phyloP scores from a whole-genome alignment of 2,329 filamentous ascomycete genomes.

The Chaetomiaceae sp. region DNA sequence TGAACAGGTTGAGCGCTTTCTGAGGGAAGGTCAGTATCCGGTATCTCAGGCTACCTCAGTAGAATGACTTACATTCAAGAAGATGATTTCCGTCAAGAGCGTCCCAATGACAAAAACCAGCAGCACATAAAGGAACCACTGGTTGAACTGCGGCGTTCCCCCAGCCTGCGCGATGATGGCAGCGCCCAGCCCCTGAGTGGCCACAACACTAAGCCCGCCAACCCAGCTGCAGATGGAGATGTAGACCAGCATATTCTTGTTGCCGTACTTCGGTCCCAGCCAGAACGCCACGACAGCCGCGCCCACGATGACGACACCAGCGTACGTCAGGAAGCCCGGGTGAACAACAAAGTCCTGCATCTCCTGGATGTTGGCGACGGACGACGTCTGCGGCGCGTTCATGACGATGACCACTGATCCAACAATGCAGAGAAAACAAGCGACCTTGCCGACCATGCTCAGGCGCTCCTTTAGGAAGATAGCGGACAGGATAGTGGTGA shows the following conservation, averaged over 20 bases:
- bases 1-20: slow-evolving; percentile 98
- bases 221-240: slow-evolving; percentile 93
- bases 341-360: slow-evolving; percentile 85
- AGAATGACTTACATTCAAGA: slow-evolving; percentile 68
- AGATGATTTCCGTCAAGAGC: slow-evolving; percentile 88
- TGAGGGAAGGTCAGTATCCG: slow-evolving; percentile 34
- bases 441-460: slow-evolving; percentile 92
- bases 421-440: slow-evolving; percentile 90
- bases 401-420: slow-evolving; percentile 90
- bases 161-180: slow-evolving; percentile 82
- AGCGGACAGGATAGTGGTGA: slow-evolving; percentile 83
- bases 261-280: slow-evolving; percentile 81
- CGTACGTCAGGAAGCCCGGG: slow-evolving; percentile 79
- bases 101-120: slow-evolving; percentile 88
- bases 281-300: slow-evolving; percentile 68
- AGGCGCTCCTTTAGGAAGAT: slow-evolving; percentile 94
- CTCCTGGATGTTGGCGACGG: slow-evolving; percentile 80
- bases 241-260: slow-evolving; percentile 97
- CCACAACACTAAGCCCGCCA: slow-evolving; percentile 88
- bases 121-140: slow-evolving; percentile 94
- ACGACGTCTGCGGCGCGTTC: slow-evolving; percentile 82
- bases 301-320: slow-evolving; percentile 73
- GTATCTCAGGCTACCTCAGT: not conserved
- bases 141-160: slow-evolving; percentile 83
- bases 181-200: slow-evolving; percentile 85